Percentiles rank a stretch among this genome's conserved stretches.
Evolutionary conservation across 2,329 filamentous ascomycete genomes (phyloP).

Genomic region (Fusarium multiceps): DNA sequence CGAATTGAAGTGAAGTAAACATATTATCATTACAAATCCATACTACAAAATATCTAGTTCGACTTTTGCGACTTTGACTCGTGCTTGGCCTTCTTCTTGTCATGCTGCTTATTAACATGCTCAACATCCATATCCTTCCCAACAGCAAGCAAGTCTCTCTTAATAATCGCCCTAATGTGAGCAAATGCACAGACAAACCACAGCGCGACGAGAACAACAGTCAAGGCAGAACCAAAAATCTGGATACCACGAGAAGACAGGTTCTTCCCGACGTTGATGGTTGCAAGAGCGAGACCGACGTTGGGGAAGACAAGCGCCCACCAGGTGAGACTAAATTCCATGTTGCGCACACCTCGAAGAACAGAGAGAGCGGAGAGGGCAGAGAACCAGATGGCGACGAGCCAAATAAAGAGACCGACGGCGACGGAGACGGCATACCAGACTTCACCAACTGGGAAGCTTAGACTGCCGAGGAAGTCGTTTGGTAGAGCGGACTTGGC

Average conservation of each 20-base stretch:
- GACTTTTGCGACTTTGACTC: background rate
- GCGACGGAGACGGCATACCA: constrained; percentile 14
- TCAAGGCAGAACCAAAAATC: background rate
- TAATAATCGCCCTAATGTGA: background rate
- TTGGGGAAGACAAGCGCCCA: constrained; percentile 27
- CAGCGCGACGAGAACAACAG: background rate
- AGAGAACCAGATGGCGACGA: constrained; percentile 20
- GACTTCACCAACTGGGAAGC: constrained; percentile 7
- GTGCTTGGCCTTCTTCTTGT: background rate
- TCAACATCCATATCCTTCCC: constrained; percentile 25
- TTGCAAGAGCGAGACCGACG: constrained; percentile 17
- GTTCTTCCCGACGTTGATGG: constrained; percentile 10
- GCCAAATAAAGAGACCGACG: constrained; percentile 23
- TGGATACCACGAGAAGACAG: background rate
- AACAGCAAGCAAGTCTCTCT: constrained; percentile 7
- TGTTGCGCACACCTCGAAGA: background rate
- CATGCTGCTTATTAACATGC: constrained; percentile 3
- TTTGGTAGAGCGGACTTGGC: constrained; percentile 6
- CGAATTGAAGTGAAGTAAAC: background rate
- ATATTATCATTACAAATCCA: background rate
- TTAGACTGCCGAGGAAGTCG: constrained; percentile 2
- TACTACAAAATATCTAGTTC: background rate
- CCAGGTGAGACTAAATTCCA: constrained; percentile 18
- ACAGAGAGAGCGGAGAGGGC: background rate
- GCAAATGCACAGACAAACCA: constrained; percentile 10